phyloP scores from a whole-genome alignment of 176 grass and related monocot genomes.

The Juncus inflexus region DNA sequence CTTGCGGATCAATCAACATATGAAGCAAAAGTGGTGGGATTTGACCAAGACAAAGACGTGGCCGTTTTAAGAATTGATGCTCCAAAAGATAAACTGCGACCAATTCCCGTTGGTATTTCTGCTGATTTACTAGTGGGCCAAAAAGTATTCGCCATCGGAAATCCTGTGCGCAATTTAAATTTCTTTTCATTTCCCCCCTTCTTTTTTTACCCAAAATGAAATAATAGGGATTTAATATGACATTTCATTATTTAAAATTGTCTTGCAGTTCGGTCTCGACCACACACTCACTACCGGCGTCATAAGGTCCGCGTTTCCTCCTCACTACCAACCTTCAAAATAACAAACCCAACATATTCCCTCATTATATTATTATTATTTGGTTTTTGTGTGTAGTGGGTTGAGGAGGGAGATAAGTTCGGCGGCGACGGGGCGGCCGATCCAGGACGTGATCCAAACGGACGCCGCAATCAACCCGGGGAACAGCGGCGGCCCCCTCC shows the following conservation, averaged over 20 bases:
- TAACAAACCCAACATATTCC: not conserved
- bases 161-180: conserved; percentile 60
- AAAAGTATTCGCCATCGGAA: conserved; percentile 99
- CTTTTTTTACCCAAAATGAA: not conserved
- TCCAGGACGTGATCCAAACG: conserved; percentile 99
- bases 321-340: conserved; percentile 14
- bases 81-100: conserved; percentile 86
- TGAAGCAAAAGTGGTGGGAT: conserved; percentile 88
- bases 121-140: conserved; percentile 87
- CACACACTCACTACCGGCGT: conserved; percentile 98
- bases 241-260: not conserved
- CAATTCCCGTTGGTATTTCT: conserved; percentile 81
- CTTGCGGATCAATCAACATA: conserved; percentile 84
- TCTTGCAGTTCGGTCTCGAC: conserved; percentile 97
- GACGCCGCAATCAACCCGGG: conserved; percentile 98
- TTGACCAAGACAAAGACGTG: conserved; percentile 98
- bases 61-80: conserved; percentile 88
- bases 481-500: conserved; percentile 88
- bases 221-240: no score
- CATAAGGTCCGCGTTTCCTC: conserved; percentile 66
- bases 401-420: conserved; percentile 97
- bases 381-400: conserved; percentile 42
- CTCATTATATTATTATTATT: conserved; percentile 17
- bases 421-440: conserved; percentile 96
- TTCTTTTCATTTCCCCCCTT: conserved; percentile 6